Evolutionary conservation across 192 early-diverging fungal species (phyloP).

Genomic region (Backusella parvicylindrica): DNA sequence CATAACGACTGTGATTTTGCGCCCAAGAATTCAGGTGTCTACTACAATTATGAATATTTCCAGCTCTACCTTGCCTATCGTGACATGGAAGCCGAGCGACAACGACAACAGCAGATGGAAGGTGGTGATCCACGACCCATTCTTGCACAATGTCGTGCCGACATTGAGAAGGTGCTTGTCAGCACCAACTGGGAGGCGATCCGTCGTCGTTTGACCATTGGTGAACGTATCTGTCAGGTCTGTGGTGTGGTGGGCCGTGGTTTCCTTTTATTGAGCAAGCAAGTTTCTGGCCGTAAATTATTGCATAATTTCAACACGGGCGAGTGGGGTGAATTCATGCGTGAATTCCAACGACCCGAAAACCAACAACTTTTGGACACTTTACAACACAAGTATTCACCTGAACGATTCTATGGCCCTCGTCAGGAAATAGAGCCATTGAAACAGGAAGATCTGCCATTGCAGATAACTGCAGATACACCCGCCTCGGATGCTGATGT

Average conservation of each 20-base stretch:
- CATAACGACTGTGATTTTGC: conserved; percentile 37
- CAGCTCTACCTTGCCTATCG: conserved; percentile 34
- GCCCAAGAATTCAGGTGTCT: conserved; percentile 36
- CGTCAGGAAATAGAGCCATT: conserved; percentile 1
- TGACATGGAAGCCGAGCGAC: conserved; percentile 24
- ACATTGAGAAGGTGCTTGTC: conserved; percentile 27
- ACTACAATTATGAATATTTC: conserved; percentile 36
- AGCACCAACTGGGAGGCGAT: conserved; percentile 40
- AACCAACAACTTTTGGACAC: conserved; percentile 17
- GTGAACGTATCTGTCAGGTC: conserved; percentile 34
- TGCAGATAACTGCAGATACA: background rate
- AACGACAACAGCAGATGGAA: conserved; percentile 2
- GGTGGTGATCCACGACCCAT: conserved; percentile 13
- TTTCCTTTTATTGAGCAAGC: conserved; percentile 25
- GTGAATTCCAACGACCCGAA: conserved; percentile 25
- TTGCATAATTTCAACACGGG: conserved; percentile 34
- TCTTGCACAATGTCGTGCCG: conserved; percentile 29
- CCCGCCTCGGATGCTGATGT: background rate
- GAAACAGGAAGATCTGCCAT: background rate
- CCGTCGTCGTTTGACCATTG: conserved; percentile 36
- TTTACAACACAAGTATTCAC: conserved; percentile 21
- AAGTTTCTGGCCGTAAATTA: conserved; percentile 35
- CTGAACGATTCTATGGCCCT: conserved; percentile 14
- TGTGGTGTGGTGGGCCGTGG: conserved; percentile 25
- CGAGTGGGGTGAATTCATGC: conserved; percentile 33